Evolutionary conservation across 257 asterid species (phyloP).

Genomic region (Solanum tarijense): DNA sequence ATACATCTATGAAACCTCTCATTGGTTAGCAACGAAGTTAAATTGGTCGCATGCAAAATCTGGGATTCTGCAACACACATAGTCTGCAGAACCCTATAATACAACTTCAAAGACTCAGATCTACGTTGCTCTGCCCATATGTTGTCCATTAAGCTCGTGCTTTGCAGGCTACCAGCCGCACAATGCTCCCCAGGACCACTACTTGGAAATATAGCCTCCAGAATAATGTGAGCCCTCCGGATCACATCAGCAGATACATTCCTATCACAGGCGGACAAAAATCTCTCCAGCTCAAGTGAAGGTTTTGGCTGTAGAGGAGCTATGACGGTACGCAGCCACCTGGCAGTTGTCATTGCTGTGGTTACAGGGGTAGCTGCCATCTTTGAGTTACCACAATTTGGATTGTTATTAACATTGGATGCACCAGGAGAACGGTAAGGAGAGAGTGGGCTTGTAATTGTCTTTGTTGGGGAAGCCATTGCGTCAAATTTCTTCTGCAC

Average conservation of each 20-base stretch:
- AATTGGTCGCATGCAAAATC: conserved; percentile 58
- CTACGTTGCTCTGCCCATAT: conserved; percentile 96
- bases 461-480: conserved; percentile 76
- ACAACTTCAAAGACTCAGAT: conserved; percentile 80
- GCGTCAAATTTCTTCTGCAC: conserved; percentile 63
- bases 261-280: conserved; percentile 72
- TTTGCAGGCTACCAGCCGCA: conserved; percentile 36
- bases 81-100: conserved; percentile 82
- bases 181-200: conserved; percentile 58
- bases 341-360: conserved; percentile 96
- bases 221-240: conserved; percentile 82
- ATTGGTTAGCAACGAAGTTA: conserved; percentile 77
- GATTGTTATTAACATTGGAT: conserved; percentile 29
- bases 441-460: conserved; percentile 69
- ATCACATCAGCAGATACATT: conserved; percentile 76
- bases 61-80: conserved; percentile 92
- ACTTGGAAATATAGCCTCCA: conserved; percentile 90
- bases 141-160: conserved; percentile 78
- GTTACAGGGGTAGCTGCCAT: conserved; percentile 85
- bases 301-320: conserved; percentile 88
- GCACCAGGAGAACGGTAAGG: conserved; percentile 57
- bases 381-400: conserved; percentile 39
- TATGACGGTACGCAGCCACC: conserved; percentile 83
- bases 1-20: conserved; percentile 98
- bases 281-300: conserved; percentile 67